Evolutionary conservation across 768 basidiomycete genomes (phyloP).

Genomic region (Mycena alexandri): DNA sequence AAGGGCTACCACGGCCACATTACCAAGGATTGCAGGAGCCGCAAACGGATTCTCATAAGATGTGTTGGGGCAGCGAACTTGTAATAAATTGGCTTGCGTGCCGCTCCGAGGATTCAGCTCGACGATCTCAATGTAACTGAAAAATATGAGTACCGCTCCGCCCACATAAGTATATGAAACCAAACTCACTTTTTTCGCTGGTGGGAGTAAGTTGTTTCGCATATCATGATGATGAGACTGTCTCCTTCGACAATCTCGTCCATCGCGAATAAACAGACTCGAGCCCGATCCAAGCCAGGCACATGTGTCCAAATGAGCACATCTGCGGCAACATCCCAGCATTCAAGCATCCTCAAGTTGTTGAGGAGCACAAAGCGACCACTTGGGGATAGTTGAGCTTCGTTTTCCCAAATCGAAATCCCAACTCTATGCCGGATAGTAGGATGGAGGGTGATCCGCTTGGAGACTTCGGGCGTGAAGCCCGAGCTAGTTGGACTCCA

Average conservation of each 20-base stretch:
- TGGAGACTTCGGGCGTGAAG: background rate
- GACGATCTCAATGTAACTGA: conserved; percentile 20
- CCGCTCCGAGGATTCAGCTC: conserved; percentile 9
- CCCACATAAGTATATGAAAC: no score
- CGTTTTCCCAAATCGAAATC: background rate
- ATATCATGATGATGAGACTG: conserved; percentile 7
- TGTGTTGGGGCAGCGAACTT: background rate
- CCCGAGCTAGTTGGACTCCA: background rate
- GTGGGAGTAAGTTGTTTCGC: background rate
- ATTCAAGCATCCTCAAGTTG: conserved; percentile 10
- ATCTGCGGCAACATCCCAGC: conserved; percentile 25
- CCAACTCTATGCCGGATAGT: background rate
- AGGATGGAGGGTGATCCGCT: conserved; percentile 4
- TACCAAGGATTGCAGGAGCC: background rate
- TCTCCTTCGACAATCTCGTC: conserved; percentile 13
- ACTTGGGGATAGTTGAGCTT: conserved; percentile 11
- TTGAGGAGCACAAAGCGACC: conserved; percentile 26
- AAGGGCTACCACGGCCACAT: background rate
- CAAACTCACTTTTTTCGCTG: conserved; percentile 12
- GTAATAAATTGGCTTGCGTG: background rate
- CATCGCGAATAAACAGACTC: conserved; percentile 8
- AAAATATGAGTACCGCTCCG: background rate
- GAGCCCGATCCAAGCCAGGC: background rate
- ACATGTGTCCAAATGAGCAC: conserved; percentile 21
- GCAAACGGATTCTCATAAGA: background rate